These are phyloP conservation scores for Tephrocybe sp. DNA, from an alignment of 768 basidiomycete species.

Conservation along the genomic window DNA sequence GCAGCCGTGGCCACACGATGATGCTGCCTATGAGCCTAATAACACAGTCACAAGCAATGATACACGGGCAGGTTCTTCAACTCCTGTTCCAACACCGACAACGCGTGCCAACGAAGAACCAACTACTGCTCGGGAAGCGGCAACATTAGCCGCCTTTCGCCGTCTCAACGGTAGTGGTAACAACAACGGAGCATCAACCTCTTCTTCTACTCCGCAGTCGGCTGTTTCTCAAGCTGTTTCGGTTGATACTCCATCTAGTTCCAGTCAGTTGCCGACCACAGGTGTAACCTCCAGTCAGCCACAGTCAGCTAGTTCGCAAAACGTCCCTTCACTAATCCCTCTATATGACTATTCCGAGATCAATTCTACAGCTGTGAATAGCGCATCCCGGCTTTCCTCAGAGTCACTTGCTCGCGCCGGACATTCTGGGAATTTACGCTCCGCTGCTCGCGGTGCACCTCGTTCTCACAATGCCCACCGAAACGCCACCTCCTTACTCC, in stretches of 20 bases:
- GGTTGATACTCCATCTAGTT: neutral
- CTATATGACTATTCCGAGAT: conserved; percentile 26
- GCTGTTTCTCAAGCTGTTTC: neutral
- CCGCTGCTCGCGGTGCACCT: neutral
- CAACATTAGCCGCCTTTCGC: conserved; percentile 67
- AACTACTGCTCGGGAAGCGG: conserved; percentile 41
- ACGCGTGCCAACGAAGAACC: conserved; percentile 9
- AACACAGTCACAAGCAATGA: neutral
- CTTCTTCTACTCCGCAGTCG: neutral
- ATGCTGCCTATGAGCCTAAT: conserved; percentile 4
- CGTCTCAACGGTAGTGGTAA: conserved; percentile 32
- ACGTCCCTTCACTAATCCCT: conserved; percentile 31
- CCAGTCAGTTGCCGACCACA: neutral
- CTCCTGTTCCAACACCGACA: conserved; percentile 1
- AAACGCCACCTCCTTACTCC: conserved; percentile 31
- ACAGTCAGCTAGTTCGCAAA: neutral
- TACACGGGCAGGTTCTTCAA: conserved; percentile 6
- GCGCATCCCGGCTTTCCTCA: neutral
- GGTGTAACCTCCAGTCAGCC: conserved; percentile 7
- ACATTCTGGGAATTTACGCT: conserved; percentile 8
- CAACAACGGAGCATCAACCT: conserved; percentile 12
- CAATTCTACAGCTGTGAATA: neutral
- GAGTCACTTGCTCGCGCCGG: conserved; percentile 3
- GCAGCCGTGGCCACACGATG: conserved; percentile 53
- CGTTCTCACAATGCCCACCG: conserved; percentile 3